Conservation (phyloP, 768 basidiomycete genomes). For the Kwoniella europaea region DNA sequence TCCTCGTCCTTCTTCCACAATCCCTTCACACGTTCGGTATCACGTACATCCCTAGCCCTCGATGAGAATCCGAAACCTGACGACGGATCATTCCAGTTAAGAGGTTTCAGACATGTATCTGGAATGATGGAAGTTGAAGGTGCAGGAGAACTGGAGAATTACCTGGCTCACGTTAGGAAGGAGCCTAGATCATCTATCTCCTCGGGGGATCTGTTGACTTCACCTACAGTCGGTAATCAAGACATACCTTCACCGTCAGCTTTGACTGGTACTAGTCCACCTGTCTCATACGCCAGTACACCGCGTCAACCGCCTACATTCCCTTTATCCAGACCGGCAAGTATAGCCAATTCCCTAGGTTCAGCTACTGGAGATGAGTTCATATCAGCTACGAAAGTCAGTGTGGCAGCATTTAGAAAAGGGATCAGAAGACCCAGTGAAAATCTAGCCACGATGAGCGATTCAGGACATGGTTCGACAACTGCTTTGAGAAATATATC, state of each 20-base stretch:
- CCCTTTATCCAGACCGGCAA: constrained; percentile 40
- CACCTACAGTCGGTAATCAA: constrained; percentile 3
- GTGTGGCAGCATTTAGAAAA: constrained; percentile 47
- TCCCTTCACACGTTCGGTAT: constrained; percentile 39
- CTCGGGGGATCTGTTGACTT: constrained; percentile 11
- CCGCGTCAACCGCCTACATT: background rate
- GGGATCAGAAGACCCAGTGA: constrained; percentile 47
- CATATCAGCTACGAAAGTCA: constrained; percentile 27
- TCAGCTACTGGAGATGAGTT: constrained; percentile 33
- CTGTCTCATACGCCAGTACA: constrained; percentile 6
- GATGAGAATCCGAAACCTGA: constrained; percentile 31
- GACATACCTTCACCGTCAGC: constrained; percentile 2
- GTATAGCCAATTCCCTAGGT: constrained; percentile 35
- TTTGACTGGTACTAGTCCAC: constrained; percentile 7
- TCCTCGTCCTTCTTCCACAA: constrained; percentile 43
- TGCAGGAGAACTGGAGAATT: constrained; percentile 25
- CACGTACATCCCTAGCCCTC: constrained; percentile 35
- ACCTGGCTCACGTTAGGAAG: constrained; percentile 30
- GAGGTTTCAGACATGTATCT: constrained; percentile 47
- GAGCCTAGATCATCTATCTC: constrained; percentile 14
- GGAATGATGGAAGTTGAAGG: constrained; percentile 40
- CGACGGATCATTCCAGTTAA: constrained; percentile 48
- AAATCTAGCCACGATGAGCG: constrained; percentile 22
- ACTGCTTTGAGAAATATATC: background rate
- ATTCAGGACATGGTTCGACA: constrained; percentile 23